These are phyloP conservation scores for Excoecaria cochinchinensis DNA, from an alignment of 345 rosid species.

Conservation along the genomic window DNA sequence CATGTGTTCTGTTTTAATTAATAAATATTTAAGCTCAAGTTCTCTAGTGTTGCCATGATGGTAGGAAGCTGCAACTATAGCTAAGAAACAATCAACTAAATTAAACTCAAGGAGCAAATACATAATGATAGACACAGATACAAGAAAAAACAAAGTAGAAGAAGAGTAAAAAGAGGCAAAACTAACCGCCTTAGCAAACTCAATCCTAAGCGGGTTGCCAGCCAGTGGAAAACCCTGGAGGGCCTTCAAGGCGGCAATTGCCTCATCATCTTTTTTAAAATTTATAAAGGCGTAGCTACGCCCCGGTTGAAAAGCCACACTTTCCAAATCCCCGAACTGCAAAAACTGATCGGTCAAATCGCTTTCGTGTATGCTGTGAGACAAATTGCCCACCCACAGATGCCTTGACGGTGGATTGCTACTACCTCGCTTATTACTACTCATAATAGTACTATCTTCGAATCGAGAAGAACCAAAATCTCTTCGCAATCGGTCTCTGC, in stretches of 20 bases:
- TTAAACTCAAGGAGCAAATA: constrained; percentile 16
- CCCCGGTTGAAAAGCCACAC: constrained; percentile 76
- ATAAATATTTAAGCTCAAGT: neutral
- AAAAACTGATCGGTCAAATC: constrained; percentile 52
- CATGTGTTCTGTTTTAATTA: neutral
- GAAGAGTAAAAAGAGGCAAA: constrained; percentile 29
- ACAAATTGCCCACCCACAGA: constrained; percentile 89
- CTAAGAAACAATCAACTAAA: constrained; percentile 8
- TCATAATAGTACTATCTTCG: constrained; percentile 31
- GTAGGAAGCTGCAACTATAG: constrained; percentile 1
- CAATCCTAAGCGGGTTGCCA: constrained; percentile 84
- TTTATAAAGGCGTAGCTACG: constrained; percentile 84
- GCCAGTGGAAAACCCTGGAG: constrained; percentile 77
- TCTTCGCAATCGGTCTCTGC: constrained; percentile 43
- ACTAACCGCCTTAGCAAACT: constrained; percentile 99
- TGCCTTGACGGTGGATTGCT: constrained; percentile 80
- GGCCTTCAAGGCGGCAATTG: constrained; percentile 61
- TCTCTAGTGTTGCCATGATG: neutral
- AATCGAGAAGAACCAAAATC: constrained; percentile 28
- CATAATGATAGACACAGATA: constrained; percentile 11
- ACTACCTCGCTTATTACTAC: constrained; percentile 30
- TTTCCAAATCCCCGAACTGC: constrained; percentile 75
- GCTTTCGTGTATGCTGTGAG: constrained; percentile 53
- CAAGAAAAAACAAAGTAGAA: constrained; percentile 5
- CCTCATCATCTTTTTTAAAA: constrained; percentile 62